Evolutionary conservation across 192 early-diverging fungal species (phyloP).

Genomic region (Rhizophagus clarus): DNA sequence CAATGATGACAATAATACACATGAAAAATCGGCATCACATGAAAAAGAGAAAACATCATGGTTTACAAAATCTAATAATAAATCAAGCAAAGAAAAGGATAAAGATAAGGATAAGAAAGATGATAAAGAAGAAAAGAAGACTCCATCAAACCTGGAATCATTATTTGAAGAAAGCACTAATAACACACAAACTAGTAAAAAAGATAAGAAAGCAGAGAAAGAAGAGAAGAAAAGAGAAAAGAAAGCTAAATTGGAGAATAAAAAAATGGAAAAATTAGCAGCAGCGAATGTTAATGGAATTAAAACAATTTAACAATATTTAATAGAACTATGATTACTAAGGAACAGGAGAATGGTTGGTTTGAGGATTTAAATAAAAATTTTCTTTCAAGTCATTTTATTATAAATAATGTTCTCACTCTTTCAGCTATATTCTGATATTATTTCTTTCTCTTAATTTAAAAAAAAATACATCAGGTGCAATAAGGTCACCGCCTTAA

Average conservation of each 20-base stretch:
- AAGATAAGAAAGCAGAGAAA: constrained; percentile 30
- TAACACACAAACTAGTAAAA: constrained; percentile 1
- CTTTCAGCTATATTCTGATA: not conserved
- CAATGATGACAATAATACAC: constrained; percentile 23
- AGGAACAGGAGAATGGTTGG: no score
- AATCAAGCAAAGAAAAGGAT: not conserved
- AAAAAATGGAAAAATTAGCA: constrained; percentile 10
- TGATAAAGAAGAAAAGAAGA: constrained; percentile 15
- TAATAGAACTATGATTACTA: no score
- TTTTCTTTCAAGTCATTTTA: not conserved
- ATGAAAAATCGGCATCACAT: not conserved
- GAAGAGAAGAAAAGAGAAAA: constrained; percentile 6
- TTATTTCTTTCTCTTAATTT: not conserved
- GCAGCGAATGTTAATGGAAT: not conserved
- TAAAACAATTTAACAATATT: not conserved
- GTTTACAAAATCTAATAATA: constrained; percentile 7
- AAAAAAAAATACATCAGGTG: not conserved
- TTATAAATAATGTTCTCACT: not conserved
- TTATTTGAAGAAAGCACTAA: not conserved
- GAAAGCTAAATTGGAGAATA: not conserved
- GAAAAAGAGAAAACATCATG: constrained; percentile 6
- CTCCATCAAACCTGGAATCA: not conserved
- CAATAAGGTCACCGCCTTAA: not conserved
- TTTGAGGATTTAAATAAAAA: not conserved
- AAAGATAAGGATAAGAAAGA: constrained; percentile 27